Conservation (phyloP, 768 basidiomycete species). For the Cystofilobasidium macerans region DNA sequence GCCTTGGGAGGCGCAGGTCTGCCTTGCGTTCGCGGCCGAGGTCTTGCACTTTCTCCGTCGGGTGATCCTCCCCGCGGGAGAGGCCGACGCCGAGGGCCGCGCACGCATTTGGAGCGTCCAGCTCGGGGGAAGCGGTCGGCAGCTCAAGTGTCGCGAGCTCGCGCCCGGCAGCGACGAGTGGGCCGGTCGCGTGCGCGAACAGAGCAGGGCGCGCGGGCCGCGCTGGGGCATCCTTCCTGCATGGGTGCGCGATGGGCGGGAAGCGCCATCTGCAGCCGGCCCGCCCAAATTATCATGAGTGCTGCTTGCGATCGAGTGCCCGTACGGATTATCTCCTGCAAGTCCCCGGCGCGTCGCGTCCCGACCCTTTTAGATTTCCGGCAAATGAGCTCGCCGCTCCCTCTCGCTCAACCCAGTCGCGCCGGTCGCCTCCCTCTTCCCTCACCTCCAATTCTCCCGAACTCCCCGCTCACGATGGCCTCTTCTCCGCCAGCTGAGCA, state of each 20-base stretch:
- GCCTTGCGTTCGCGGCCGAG: conserved; percentile 8
- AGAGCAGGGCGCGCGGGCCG: conserved; percentile 32
- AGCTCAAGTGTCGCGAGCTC: background rate
- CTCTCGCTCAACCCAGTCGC: too few species aligned
- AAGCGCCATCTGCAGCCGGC: too few species aligned
- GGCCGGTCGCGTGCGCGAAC: conserved; percentile 22
- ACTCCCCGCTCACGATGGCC: background rate
- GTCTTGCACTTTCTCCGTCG: background rate
- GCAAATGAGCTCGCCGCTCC: too few species aligned
- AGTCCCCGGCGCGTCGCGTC: too few species aligned
- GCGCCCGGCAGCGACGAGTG: background rate
- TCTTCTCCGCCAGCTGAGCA: conserved; percentile 13
- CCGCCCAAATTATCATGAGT: too few species aligned
- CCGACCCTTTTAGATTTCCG: too few species aligned
- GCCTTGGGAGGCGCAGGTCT: conserved; percentile 13
- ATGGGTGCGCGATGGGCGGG: too few species aligned
- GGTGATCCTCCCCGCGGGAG: background rate
- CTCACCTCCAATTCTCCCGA: background rate
- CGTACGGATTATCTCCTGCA: too few species aligned
- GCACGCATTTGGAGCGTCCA: conserved; percentile 29
- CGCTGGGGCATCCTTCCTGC: conserved; percentile 26
- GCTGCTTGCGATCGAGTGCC: too few species aligned
- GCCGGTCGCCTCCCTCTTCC: background rate
- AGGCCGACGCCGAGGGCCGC: conserved; percentile 4
- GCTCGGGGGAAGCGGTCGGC: background rate